Conservation (phyloP, 305 asterid genomes). For the Coffea humblotiana region DNA sequence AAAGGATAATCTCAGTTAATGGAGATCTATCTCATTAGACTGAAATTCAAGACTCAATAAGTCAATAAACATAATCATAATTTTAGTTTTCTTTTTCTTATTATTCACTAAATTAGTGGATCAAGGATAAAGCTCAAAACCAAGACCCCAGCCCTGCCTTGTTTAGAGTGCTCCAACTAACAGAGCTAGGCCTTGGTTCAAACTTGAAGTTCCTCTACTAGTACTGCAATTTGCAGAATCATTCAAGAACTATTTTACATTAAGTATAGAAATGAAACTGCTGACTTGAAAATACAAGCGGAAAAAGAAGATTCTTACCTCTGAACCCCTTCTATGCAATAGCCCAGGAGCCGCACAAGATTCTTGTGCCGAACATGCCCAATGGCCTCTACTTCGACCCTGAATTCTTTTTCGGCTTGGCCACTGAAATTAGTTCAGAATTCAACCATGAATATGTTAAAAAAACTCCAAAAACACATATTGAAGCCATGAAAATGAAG, state of each 20-base stretch:
- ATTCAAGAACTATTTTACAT: neutral
- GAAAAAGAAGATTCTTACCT: constrained; percentile 46
- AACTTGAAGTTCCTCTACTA: neutral
- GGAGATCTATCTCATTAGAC: neutral
- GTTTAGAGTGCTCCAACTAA: neutral
- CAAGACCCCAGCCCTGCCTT: neutral
- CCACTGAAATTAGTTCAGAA: constrained; percentile 52
- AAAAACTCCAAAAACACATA: neutral
- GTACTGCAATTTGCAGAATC: neutral
- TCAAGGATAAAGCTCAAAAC: neutral
- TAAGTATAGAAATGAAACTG: neutral
- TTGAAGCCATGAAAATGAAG: constrained; percentile 7
- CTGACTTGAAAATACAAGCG: neutral
- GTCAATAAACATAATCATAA: neutral
- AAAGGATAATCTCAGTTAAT: constrained; percentile 4
- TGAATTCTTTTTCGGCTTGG: constrained; percentile 92
- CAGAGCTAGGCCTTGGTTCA: constrained; percentile 12
- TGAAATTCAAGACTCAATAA: neutral
- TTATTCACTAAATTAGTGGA: neutral
- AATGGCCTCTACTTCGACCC: constrained; percentile 95
- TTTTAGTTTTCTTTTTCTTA: neutral
- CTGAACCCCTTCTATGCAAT: constrained; percentile 94
- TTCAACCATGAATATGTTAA: constrained; percentile 12
- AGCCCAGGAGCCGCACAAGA: constrained; percentile 91
- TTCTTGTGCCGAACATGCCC: constrained; percentile 98